Evolutionary conservation across 345 rosid species (phyloP).

Genomic region (Salix viminalis): DNA sequence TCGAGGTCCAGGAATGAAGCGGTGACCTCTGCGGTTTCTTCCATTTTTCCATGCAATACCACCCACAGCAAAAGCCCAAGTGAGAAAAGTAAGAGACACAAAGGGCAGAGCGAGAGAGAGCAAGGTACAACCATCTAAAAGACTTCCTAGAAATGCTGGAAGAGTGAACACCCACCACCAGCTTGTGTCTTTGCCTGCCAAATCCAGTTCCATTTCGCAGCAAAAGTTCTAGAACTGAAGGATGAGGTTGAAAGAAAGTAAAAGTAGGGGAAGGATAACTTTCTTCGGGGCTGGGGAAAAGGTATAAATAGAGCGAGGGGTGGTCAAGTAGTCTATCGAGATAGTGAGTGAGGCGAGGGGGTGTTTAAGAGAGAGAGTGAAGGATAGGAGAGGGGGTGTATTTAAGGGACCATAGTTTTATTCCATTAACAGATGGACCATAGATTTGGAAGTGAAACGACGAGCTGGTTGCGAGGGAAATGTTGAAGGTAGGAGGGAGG

Average conservation of each 20-base stretch:
- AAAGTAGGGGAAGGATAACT: no score
- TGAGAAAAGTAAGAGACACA: slow-evolving; percentile 33
- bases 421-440: no score
- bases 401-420: no score
- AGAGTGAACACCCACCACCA: slow-evolving; percentile 73
- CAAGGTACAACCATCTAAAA: slow-evolving; percentile 28
- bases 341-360: no score
- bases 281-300: no score
- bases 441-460: no score
- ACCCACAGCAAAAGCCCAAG: slow-evolving; percentile 59
- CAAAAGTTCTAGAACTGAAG: not conserved
- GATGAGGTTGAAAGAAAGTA: not conserved
- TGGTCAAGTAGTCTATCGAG: not conserved
- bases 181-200: slow-evolving; percentile 39
- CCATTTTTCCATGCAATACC: slow-evolving; percentile 77
- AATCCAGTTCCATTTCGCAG: slow-evolving; percentile 17
- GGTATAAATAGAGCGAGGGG: not conserved
- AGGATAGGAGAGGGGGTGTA: no score
- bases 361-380: no score
- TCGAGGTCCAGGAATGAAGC: slow-evolving; percentile 56
- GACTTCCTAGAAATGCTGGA: slow-evolving; percentile 47
- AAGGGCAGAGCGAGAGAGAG: slow-evolving; percentile 37
- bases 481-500: no score
- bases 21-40: slow-evolving; percentile 37
- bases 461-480: no score